Evolutionary conservation across 2,329 filamentous ascomycete genomes (phyloP), one percentile per base, ranked within the genome.

Genomic region (Triangularia verruculosa): DNA sequence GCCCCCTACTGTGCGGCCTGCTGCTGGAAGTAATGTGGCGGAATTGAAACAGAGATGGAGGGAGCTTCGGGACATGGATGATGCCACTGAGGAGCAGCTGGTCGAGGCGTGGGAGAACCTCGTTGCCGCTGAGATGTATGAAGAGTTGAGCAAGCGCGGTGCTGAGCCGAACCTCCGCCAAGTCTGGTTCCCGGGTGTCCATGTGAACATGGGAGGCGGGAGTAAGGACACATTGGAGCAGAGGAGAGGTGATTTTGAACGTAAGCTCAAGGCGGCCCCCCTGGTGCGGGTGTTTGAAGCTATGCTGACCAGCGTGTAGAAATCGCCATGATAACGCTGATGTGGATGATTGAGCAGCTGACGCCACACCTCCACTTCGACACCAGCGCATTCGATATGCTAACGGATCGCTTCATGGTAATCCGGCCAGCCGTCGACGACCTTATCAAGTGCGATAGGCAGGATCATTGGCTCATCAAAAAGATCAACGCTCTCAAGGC

Each of bases 191-290:
- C 82, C 85, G 0, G 86, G 85, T 12, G 80, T 80, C 60, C 86
- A 89, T 70, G 84, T 82, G 12, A 84, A 87, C 65, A 84, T 87
- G 57, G 85, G 85, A 6, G 85, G 85, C 24, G 85, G 85, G 0
- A 86, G 83, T 80, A 52, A 66, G 4, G 69, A 72, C n/a, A 20
- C 39, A 17, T 12, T 47, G 39, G 39, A 47, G 13, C 39, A 47
- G 39, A 47, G n/a, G n/a, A 47, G n/a, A 17, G 39, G 39, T 8
- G 39, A 47, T 17, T 47, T 47, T 11, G 39, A 47, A 20, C 39
- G 39, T 47, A 47, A 20, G 39, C 39, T 20, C 11, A 17, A 8
- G 5, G 5, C n/a, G 9, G 17, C 6, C 7, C 39, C n/a, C 17
- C 3, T 39, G 3, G 15, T 20, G 20, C n/a, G 9, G 27, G 27